phyloP scores from a whole-genome alignment of 2,329 filamentous ascomycete species.

The Colletotrichum scovillei region DNA sequence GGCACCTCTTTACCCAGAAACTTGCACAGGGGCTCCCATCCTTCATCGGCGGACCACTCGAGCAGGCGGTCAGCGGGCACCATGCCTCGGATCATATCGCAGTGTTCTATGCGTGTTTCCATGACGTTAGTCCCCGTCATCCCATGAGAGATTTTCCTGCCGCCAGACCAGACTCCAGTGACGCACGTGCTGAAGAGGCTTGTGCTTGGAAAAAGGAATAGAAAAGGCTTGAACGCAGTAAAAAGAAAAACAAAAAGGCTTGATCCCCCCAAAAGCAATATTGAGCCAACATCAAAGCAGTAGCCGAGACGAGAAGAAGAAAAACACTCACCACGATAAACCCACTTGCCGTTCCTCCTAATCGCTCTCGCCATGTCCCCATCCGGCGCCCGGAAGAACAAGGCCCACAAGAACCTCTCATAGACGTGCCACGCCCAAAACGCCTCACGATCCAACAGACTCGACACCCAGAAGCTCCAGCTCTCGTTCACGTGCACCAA shows the following conservation, averaged over 20 bases:
- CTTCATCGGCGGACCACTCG: slow-evolving; percentile 51
- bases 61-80: slow-evolving; percentile 43
- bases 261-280: not conserved
- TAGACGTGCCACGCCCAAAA: slow-evolving; percentile 48
- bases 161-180: not conserved
- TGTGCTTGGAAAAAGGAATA: too few species aligned
- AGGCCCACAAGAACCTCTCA: slow-evolving; percentile 43
- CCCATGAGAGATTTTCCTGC: too few species aligned
- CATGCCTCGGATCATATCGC: slow-evolving; percentile 46
- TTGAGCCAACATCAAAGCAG: too few species aligned
- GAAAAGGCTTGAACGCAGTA: not conserved
- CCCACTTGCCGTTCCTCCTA: slow-evolving; percentile 42
- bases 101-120: slow-evolving; percentile 41
- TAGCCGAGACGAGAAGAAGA: not conserved
- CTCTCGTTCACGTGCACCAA: slow-evolving; percentile 38
- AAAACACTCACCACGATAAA: slow-evolving; percentile 35
- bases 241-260: not conserved
- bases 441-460: slow-evolving; percentile 42
- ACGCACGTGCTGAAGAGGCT: not conserved
- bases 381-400: slow-evolving; percentile 44
- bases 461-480: slow-evolving; percentile 45
- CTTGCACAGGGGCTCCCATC: slow-evolving; percentile 54
- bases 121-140: not conserved
- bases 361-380: slow-evolving; percentile 43
- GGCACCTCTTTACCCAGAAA: slow-evolving; percentile 51